Base-by-base conservation (phyloP, 305 asterid species). In the Andrographis paniculata region DNA sequence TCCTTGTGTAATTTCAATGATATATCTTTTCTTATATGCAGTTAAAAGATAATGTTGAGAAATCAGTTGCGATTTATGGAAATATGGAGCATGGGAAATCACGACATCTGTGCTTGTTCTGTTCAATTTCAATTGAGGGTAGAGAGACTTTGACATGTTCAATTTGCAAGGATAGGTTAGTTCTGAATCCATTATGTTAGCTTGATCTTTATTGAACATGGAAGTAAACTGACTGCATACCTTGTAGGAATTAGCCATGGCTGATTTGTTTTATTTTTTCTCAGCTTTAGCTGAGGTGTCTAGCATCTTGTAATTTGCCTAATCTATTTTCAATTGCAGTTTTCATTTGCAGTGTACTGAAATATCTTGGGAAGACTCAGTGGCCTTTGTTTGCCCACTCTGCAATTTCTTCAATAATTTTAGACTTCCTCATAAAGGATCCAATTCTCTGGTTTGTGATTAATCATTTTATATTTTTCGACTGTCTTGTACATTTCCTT, bases 101-200 rank as follows among this genome's bases (percentile, higher is more conserved):
- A 43, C 68, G 56, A 48, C 50, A 58, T 4, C 55, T 61, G 5
- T 75, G 95, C 65, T 35, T 62, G 16, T 78, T 66, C 65, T 80
- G 92, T 67, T 65, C 59, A 48, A 56, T 18, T 44, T 60, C 59
- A 62, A 50, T 52, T 58, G 67, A 75, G 55, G 58, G 69, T 61
- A 74, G 59, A 60, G 70, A 66, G 63, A 66, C 68, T 55, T 64
- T 58, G 53, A 69, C 71, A 42, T 89, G 96, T 69, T 73, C 79
- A 50, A 47, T 68, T 68, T 89, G 98, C 84, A 59, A 66, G 18
- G 86, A 78, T 61, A 46, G 92, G 98, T 85, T 66, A 53, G 60
- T 48, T 48, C 45, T 20, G 7, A 55, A 56, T 48, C 27, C 58
- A 52, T 46, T n/a, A n/a, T 9, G 20, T 14, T 50, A 45, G 27